These are phyloP conservation scores for Rhizophagus prolifer DNA, from an alignment of 192 early-diverging fungal species.

Conservation along the genomic window DNA sequence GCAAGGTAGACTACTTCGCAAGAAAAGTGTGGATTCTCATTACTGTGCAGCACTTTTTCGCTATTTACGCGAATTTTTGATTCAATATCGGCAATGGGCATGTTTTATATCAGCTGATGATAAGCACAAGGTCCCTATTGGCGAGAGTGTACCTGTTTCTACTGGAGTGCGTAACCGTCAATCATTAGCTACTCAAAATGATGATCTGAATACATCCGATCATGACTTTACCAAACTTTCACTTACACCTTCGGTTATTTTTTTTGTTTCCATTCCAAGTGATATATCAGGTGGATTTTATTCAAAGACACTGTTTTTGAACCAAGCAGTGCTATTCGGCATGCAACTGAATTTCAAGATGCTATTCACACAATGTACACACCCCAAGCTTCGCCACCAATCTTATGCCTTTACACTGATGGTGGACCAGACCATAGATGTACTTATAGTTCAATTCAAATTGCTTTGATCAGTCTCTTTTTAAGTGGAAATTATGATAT, in stretches of 20 bases:
- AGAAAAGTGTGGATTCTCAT: background rate
- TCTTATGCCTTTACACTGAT: background rate
- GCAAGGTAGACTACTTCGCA: too few relatives aligned
- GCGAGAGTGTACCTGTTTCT: background rate
- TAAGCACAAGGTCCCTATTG: background rate
- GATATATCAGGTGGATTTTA: background rate
- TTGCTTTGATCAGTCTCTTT: constrained; percentile 7
- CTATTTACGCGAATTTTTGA: background rate
- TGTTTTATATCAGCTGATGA: background rate
- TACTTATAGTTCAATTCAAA: background rate
- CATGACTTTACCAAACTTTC: background rate
- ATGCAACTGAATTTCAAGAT: background rate
- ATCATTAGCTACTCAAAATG: background rate
- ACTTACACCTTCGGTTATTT: background rate
- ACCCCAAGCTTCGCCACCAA: background rate
- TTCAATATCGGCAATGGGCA: background rate
- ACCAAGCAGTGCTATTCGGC: background rate
- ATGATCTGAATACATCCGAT: background rate
- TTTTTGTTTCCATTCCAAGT: background rate
- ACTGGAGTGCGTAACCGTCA: background rate
- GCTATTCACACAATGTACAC: background rate
- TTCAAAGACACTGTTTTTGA: constrained; percentile 1
- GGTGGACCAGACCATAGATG: background rate
- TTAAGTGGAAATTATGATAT: background rate
- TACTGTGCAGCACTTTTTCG: background rate